phyloP scores from a whole-genome alignment of 257 asterid species.

The Lantana camara region DNA sequence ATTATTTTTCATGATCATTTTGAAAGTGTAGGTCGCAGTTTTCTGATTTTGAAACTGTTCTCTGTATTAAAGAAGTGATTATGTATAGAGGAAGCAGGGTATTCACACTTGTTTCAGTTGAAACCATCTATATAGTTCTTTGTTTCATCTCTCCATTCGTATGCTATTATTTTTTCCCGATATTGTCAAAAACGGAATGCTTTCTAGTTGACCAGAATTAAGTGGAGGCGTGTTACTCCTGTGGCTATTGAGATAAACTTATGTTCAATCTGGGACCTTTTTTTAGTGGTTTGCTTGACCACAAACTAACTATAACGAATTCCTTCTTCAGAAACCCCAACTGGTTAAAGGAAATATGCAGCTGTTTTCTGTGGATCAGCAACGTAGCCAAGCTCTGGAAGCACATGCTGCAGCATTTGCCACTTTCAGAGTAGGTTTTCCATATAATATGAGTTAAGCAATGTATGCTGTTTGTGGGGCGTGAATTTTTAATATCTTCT shows the following conservation, averaged over 20 bases:
- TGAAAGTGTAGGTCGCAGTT: neutral
- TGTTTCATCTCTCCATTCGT: neutral
- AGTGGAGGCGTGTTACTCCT: slow-evolving; percentile 11
- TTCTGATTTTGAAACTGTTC: neutral
- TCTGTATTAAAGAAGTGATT: no score
- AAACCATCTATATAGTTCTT: neutral
- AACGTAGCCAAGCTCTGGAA: slow-evolving; percentile 98
- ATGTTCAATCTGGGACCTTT: neutral
- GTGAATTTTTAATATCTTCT: slow-evolving; percentile 17
- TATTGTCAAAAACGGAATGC: neutral
- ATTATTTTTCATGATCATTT: slow-evolving; percentile 2
- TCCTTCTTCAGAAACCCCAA: slow-evolving; percentile 71
- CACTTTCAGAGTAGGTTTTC: slow-evolving; percentile 58
- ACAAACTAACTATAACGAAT: slow-evolving; percentile 16
- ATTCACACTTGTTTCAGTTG: slow-evolving; percentile 14
- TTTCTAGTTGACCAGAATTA: slow-evolving; percentile 1
- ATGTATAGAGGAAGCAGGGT: no score
- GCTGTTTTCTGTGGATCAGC: slow-evolving; percentile 97
- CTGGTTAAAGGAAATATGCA: slow-evolving; percentile 98
- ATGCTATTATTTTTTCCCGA: neutral
- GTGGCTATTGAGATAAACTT: neutral
- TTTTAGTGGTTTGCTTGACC: slow-evolving; percentile 6
- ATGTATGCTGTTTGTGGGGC: neutral
- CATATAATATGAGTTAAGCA: slow-evolving; percentile 6
- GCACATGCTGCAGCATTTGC: slow-evolving; percentile 99